Conservation (phyloP, 371 early-diverging fungal species). For the Syncephalastrum monosporum region DNA sequence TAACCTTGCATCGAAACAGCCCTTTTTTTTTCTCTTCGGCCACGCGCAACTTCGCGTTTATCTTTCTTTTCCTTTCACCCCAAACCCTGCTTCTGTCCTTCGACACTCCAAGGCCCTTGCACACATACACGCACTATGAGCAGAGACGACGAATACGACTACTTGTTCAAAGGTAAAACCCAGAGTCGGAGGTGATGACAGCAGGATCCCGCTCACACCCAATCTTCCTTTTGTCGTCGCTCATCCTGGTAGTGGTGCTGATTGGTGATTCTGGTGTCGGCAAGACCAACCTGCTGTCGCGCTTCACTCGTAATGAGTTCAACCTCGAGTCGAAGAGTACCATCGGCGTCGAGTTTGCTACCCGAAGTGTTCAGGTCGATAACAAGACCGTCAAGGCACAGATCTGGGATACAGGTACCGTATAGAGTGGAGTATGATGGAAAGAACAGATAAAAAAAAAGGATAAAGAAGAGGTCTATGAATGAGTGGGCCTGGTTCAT, state of each 20-base stretch:
- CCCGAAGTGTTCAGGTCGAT: slow-evolving; percentile 95
- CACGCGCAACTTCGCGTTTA: no score
- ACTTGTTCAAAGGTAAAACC: slow-evolving; percentile 84
- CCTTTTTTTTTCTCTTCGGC: no score
- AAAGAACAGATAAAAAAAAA: background rate
- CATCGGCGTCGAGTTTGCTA: slow-evolving; percentile 99
- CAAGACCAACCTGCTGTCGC: slow-evolving; percentile 98
- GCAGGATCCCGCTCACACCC: no score
- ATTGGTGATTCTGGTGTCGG: slow-evolving; percentile 99
- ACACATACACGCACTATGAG: slow-evolving; percentile 48
- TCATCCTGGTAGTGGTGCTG: slow-evolving; percentile 80
- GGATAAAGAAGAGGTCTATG: background rate
- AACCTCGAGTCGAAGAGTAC: slow-evolving; percentile 98
- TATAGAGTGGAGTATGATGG: background rate
- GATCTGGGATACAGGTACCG: slow-evolving; percentile 92
- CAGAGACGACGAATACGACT: slow-evolving; percentile 96
- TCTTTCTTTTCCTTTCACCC: no score
- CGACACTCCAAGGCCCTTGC: no score
- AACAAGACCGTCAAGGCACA: slow-evolving; percentile 98
- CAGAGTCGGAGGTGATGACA: background rate
- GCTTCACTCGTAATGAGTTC: slow-evolving; percentile 98
- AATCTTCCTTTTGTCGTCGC: slow-evolving; percentile 3
- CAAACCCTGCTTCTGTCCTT: no score
- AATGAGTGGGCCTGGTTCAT: background rate
- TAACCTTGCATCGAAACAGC: no score